Evolutionary conservation across 441 rosid genomes (phyloP).

Genomic region (Flueggea neowawraea): DNA sequence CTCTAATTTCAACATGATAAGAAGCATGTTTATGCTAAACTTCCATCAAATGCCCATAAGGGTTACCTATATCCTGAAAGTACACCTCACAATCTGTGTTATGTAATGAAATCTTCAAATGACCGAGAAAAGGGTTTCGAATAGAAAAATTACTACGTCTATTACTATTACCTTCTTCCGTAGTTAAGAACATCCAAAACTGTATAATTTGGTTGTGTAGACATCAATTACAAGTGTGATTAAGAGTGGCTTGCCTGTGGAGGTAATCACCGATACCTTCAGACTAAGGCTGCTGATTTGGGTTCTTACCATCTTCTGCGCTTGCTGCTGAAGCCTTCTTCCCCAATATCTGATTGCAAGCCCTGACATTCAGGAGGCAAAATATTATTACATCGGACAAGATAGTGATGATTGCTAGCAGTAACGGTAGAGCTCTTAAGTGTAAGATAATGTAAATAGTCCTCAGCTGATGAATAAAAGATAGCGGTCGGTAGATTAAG

Average conservation of each 20-base stretch:
- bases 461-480: too few species aligned
- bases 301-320: conserved; percentile 12
- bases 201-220: conserved; percentile 5
- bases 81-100: too few species aligned
- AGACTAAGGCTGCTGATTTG: conserved; percentile 7
- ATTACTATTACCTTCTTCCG: background rate
- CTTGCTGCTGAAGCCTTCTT: conserved; percentile 23
- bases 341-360: conserved; percentile 28
- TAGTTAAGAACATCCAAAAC: conserved; percentile 2
- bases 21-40: too few species aligned
- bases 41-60: too few species aligned
- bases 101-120: conserved; percentile 5
- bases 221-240: conserved; percentile 8
- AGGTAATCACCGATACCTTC: background rate
- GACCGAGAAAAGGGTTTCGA: background rate
- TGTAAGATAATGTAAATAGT: too few species aligned
- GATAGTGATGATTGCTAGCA: background rate
- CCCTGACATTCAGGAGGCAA: conserved; percentile 32
- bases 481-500: too few species aligned
- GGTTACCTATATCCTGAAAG: too few species aligned
- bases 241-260: background rate
- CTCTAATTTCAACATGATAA: too few species aligned
- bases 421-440: background rate
- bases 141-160: background rate
- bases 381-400: background rate